Conservation (phyloP, 306 rosid genomes). For the Trichosanthes cucumerina region DNA sequence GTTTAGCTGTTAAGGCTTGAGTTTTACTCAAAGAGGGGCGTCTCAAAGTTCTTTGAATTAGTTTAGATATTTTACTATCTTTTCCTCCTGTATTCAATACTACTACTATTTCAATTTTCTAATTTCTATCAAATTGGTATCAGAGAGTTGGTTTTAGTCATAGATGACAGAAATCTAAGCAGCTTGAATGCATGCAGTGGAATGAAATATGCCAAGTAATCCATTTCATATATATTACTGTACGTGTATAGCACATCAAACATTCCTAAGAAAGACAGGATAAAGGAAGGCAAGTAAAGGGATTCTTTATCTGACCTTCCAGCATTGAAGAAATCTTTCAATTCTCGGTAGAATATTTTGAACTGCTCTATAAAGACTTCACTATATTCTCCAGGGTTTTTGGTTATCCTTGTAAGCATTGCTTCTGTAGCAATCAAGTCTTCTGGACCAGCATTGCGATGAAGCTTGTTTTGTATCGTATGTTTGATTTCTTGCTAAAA, state of each 20-base stretch:
- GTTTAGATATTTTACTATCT: neutral
- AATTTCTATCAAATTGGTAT: neutral
- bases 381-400: constrained; percentile 71
- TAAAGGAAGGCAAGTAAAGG: neutral
- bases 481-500: constrained; percentile 85
- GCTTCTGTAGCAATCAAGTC: constrained; percentile 95
- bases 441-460: constrained; percentile 96
- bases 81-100: neutral
- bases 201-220: neutral
- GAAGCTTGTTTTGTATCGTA: constrained; percentile 98
- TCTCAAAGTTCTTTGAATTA: neutral
- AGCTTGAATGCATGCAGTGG: neutral
- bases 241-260: neutral
- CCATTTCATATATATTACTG: constrained; percentile 2
- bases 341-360: constrained; percentile 80
- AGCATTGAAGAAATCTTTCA: constrained; percentile 98
- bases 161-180: neutral
- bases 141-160: neutral
- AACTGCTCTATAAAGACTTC: constrained; percentile 81
- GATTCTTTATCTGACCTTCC: constrained; percentile 58
- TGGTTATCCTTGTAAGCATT: constrained; percentile 82
- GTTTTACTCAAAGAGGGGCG: neutral
- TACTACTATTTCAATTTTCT: neutral
- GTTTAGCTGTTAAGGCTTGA: neutral
- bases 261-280: neutral